Conservation (phyloP, 495 filamentous ascomycete species). For the Margaritispora aquatica region DNA sequence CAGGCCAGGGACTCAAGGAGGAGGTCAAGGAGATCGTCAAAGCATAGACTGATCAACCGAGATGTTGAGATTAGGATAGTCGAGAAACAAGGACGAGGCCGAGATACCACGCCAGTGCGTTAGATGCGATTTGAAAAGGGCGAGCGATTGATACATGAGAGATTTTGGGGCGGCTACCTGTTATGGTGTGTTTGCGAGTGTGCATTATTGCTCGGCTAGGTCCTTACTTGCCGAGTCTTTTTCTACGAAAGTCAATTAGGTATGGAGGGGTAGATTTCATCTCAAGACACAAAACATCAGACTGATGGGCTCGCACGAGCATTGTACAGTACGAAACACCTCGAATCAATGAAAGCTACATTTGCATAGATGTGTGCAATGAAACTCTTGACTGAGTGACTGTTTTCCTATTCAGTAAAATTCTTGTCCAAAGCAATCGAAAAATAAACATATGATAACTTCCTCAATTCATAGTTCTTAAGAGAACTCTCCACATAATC, state of each 20-base stretch:
- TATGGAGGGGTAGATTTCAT: neutral
- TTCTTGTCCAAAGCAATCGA: too few species aligned
- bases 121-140: neutral
- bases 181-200: neutral
- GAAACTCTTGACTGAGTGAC: too few species aligned
- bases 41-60: slow-evolving; percentile 5
- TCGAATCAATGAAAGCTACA: neutral
- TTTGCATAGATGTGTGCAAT: neutral
- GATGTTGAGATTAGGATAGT: neutral
- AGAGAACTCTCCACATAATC: too few species aligned
- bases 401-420: too few species aligned
- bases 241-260: neutral
- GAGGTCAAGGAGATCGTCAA: slow-evolving; percentile 38
- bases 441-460: too few species aligned
- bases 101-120: neutral
- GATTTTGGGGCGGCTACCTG: neutral
- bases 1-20: slow-evolving; percentile 33
- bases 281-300: neutral
- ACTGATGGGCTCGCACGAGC: neutral
- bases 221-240: neutral
- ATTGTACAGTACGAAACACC: neutral
- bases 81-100: neutral
- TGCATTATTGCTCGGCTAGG: neutral
- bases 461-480: too few species aligned
- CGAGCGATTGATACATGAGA: slow-evolving; percentile 1